Conservation (phyloP, 2,329 filamentous ascomycete genomes). For the Trichoderma breve region DNA sequence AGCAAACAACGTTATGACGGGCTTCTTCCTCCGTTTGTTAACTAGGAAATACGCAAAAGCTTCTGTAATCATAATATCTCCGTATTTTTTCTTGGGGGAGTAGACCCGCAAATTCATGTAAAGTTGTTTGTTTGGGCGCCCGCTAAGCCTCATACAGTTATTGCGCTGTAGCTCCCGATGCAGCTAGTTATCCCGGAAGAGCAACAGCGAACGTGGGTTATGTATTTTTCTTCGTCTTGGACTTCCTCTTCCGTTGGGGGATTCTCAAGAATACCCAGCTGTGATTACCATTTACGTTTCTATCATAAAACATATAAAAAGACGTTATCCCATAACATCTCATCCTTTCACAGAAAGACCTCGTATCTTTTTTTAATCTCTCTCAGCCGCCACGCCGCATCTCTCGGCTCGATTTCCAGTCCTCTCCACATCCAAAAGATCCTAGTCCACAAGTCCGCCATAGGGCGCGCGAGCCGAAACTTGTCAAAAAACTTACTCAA, state of each 20-base stretch:
- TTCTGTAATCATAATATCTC: not conserved
- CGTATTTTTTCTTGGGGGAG: not conserved
- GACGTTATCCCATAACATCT: not conserved
- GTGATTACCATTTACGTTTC: not conserved
- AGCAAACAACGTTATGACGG: not conserved
- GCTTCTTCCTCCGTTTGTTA: not conserved
- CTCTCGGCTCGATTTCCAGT: not conserved
- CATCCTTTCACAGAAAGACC: no score
- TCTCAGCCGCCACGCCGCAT: not conserved
- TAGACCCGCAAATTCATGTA: not conserved
- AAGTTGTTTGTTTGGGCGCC: not conserved
- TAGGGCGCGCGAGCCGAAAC: not conserved
- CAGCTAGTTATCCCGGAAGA: not conserved
- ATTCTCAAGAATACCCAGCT: no score
- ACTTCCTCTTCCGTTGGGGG: not conserved
- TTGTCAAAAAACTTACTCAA: not conserved
- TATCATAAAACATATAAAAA: not conserved
- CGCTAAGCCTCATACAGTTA: not conserved
- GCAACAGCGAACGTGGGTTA: not conserved
- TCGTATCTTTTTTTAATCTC: not conserved
- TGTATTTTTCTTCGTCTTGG: not conserved
- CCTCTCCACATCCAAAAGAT: not conserved
- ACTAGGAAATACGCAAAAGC: not conserved
- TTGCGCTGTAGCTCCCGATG: not conserved
- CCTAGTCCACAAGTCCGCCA: not conserved